These are phyloP conservation scores for Ustilago bromivora DNA, from an alignment of 1,284 basidiomycete genomes.

Conservation along the genomic window DNA sequence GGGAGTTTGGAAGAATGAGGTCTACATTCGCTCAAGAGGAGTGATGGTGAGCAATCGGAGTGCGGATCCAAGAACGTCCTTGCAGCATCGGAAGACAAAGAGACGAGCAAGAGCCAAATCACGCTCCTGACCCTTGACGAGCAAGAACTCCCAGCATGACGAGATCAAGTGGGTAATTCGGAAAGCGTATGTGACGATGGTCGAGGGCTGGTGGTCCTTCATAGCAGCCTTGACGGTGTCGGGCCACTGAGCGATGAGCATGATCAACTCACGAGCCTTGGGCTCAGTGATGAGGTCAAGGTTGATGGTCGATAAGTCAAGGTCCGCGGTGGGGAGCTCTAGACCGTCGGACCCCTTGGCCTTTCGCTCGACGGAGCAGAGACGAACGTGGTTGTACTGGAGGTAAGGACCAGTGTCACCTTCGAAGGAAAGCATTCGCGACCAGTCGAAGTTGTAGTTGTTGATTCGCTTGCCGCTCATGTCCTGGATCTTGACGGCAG, in stretches of 20 bases:
- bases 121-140: conserved; percentile 81
- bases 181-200: conserved; percentile 84
- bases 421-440: conserved; percentile 94
- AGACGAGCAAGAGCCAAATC: conserved; percentile 85
- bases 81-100: conserved; percentile 88
- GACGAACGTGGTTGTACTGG: conserved; percentile 89
- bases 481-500: conserved; percentile 98
- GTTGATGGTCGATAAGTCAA: conserved; percentile 76
- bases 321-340: conserved; percentile 76
- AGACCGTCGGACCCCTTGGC: conserved; percentile 80
- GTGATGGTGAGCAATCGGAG: conserved; percentile 89
- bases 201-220: conserved; percentile 88
- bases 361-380: conserved; percentile 92
- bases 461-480: conserved; percentile 97
- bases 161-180: conserved; percentile 83
- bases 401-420: conserved; percentile 84
- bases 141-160: conserved; percentile 86
- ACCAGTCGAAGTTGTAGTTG: conserved; percentile 96
- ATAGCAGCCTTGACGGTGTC: conserved; percentile 87
- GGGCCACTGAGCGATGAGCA: conserved; percentile 89
- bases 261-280: conserved; percentile 87
- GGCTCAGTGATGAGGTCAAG: conserved; percentile 77
- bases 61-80: conserved; percentile 86
- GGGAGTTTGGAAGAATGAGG: too few relatives aligned
- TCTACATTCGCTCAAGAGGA: conserved; percentile 85